Base-by-base conservation (phyloP, 768 basidiomycete genomes). In the Termitomyces sp. region DNA sequence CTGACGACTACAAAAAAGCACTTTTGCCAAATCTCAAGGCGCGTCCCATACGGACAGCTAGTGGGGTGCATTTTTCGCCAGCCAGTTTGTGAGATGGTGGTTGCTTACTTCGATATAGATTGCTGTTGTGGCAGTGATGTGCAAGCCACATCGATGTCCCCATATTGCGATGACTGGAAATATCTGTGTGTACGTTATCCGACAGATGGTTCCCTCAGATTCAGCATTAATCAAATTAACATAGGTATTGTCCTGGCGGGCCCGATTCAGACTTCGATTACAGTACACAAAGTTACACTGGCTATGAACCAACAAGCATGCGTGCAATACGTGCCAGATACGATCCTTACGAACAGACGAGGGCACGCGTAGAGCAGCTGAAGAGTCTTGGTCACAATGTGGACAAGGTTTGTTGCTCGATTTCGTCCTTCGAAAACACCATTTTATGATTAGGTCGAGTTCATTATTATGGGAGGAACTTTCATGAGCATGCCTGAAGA, bases 151-250 rank as follows among this genome's bases (percentile, higher is more conserved):
- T 78, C 84, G 97, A 54, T 99, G 97, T 78, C 97, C 97, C 4
- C 97, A 99, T 75, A 98, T 99, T 56, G 97, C 97, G 8, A 97
- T 99, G 93, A 99, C 97, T 0, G 97, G 97, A 30, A 99, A 99
- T 66, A 98, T 99, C 57, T 99, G 97, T 74, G 97, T 99, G 88
- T 96, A 72, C 62, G 89, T 75, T 26, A 36, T 35, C 33, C 8
- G 9, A 7, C 40, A 13, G 18, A 2, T 20, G 8, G 42, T 44
- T 28, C 12, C 13, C 54, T 57, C 36, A 40, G 38, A 9, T n/a
- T 20, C 46, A 32, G 1, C 40, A 24, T 43, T 42, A 18, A 14
- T 35, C 0, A 49, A 44, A 36, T 53, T 1, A 52, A 12, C 20
- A 3, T 61, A 94, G 93, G 38, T 98, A 98, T 70, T 99, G 97